phyloP scores from a whole-genome alignment of 1,284 basidiomycete species.

The Microbotryomycetes sp. region DNA sequence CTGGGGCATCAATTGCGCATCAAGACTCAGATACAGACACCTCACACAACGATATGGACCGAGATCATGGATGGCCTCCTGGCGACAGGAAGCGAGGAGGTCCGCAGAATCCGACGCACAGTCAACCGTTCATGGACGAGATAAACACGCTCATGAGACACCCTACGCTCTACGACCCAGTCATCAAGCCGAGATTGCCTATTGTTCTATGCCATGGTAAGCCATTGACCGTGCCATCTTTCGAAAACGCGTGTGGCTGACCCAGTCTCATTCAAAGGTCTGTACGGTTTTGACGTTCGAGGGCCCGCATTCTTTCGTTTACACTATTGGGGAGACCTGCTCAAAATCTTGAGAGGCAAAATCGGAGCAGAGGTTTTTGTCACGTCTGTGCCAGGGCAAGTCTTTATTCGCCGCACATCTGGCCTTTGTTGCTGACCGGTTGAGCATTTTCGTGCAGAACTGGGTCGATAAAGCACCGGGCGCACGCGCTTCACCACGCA shows the following conservation, averaged over 20 bases:
- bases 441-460: conserved; percentile 52
- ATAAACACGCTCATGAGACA: conserved; percentile 32
- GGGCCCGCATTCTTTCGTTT: conserved; percentile 52
- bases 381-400: conserved; percentile 86
- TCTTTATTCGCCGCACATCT: conserved; percentile 15
- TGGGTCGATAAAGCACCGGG: conserved; percentile 79
- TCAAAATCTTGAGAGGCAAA: conserved; percentile 71
- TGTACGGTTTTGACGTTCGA: conserved; percentile 79
- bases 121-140: conserved; percentile 18
- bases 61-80: too few species aligned
- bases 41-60: not conserved
- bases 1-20: not conserved
- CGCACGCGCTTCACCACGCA: conserved; percentile 67
- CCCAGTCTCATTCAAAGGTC: conserved; percentile 48
- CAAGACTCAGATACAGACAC: not conserved
- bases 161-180: conserved; percentile 44
- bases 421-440: not conserved
- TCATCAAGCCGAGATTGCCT: conserved; percentile 73
- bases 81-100: too few species aligned
- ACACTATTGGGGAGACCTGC: conserved; percentile 91
- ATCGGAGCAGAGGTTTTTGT: conserved; percentile 89
- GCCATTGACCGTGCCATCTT: conserved; percentile 33
- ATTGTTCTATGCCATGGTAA: conserved; percentile 92
- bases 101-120: not conserved
- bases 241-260: not conserved